These are phyloP conservation scores for Astrocystis sublimbata DNA, from an alignment of 495 filamentous ascomycete genomes.

Conservation along the genomic window DNA sequence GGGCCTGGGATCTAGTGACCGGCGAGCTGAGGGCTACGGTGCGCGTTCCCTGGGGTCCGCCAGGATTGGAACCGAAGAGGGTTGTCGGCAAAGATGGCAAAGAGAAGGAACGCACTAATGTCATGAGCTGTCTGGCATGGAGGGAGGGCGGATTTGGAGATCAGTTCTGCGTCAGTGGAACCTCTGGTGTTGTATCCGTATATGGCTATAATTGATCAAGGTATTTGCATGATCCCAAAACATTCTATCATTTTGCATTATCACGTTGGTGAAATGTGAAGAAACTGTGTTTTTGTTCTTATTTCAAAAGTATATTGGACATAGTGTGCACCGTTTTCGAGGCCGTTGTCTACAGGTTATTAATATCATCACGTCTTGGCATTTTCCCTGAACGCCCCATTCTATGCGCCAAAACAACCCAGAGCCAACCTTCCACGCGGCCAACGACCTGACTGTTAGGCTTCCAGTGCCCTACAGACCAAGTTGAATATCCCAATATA, in stretches of 20 bases:
- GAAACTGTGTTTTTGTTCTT: background rate
- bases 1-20: conserved; percentile 87
- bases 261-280: background rate
- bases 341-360: conserved; percentile 20
- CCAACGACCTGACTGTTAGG: conserved; percentile 1
- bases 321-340: conserved; percentile 10
- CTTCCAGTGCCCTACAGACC: conserved; percentile 10
- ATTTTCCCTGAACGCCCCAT: conserved; percentile 11
- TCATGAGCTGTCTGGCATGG: conserved; percentile 68
- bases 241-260: conserved; percentile 5
- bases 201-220: conserved; percentile 47
- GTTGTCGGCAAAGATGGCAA: conserved; percentile 52
- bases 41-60: conserved; percentile 60
- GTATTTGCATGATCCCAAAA: background rate
- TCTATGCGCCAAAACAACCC: conserved; percentile 21
- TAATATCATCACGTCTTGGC: conserved; percentile 17
- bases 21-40: conserved; percentile 66
- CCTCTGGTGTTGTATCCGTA: conserved; percentile 55
- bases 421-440: background rate
- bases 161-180: conserved; percentile 58
- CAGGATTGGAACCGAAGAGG: conserved; percentile 51
- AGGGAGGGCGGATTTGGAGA: conserved; percentile 64
- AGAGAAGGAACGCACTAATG: conserved; percentile 53
- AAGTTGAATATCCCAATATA: conserved; percentile 16
- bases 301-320: conserved; percentile 6